These are phyloP conservation scores for Hysterium pulicare DNA, from an alignment of 2,329 filamentous ascomycete species.

Conservation along the genomic window DNA sequence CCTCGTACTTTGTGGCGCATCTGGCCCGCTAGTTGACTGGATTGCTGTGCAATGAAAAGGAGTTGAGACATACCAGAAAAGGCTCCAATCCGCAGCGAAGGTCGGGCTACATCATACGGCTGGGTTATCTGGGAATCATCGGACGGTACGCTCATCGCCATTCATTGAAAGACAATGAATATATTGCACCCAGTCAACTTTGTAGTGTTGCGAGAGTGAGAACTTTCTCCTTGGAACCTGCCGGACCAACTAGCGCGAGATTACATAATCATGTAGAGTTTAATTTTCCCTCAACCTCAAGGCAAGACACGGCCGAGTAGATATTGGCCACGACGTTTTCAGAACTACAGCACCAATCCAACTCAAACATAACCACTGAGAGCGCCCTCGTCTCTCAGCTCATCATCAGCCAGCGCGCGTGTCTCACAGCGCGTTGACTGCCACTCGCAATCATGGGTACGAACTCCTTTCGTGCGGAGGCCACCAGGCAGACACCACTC, in stretches of 20 bases:
- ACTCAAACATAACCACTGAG: constrained; percentile 22
- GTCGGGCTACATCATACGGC: constrained; percentile 8
- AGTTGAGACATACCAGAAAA: constrained; percentile 52
- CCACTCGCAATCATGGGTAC: constrained; percentile 59
- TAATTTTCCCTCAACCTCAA: constrained; percentile 9
- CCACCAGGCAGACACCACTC: constrained; percentile 15
- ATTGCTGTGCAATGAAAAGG: not conserved
- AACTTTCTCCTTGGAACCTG: no score
- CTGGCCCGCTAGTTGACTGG: not conserved
- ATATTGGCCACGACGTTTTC: constrained; percentile 17
- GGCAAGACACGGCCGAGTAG: constrained; percentile 15
- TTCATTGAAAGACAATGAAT: no score
- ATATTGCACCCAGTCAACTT: no score
- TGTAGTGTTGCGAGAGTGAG: no score
- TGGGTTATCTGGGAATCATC: constrained; percentile 14
- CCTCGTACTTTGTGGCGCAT: not conserved
- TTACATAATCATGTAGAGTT: no score
- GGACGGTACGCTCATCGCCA: constrained; percentile 6
- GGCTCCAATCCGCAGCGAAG: constrained; percentile 58
- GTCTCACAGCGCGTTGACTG: constrained; percentile 36
- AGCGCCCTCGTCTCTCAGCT: constrained; percentile 27
- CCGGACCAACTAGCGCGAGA: no score
- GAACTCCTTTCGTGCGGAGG: constrained; percentile 27
- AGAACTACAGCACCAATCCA: constrained; percentile 17
- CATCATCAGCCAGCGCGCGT: constrained; percentile 33